These are phyloP conservation scores for Urochloa ruziziensis DNA, from an alignment of 176 grass and related monocot species.

Conservation along the genomic window DNA sequence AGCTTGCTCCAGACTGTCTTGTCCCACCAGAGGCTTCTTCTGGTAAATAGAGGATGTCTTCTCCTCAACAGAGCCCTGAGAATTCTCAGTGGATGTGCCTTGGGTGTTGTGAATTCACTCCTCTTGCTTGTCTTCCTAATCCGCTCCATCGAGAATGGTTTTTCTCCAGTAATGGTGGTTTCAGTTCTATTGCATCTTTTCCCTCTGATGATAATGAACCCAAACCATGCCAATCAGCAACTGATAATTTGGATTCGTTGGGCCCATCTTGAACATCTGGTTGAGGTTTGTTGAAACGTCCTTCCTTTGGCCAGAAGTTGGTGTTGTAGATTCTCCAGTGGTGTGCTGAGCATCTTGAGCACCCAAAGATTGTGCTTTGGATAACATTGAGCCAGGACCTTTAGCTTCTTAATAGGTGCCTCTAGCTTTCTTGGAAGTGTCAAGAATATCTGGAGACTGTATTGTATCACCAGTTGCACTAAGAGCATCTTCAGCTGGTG, in stretches of 20 bases:
- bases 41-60: slow-evolving; percentile 22
- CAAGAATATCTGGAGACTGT: slow-evolving; percentile 15
- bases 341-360: background rate
- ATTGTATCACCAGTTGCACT: slow-evolving; percentile 16
- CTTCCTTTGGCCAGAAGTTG: background rate
- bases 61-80: slow-evolving; percentile 14
- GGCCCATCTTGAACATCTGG: background rate
- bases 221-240: background rate
- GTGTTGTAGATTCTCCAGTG: background rate
- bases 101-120: no score
- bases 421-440: background rate
- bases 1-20: slow-evolving; percentile 10
- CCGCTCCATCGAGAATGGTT: background rate
- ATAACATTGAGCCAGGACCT: background rate
- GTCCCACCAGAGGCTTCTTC: slow-evolving; percentile 20
- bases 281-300: background rate
- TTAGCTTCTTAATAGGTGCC: background rate
- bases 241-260: background rate
- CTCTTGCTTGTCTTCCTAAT: background rate
- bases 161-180: background rate
- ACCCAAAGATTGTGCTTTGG: background rate
- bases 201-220: background rate
- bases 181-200: background rate
- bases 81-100: slow-evolving; percentile 15
- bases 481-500: background rate